These are phyloP conservation scores for Zymoseptoria tritici DNA, from an alignment of 2,329 filamentous ascomycete genomes.

Conservation along the genomic window DNA sequence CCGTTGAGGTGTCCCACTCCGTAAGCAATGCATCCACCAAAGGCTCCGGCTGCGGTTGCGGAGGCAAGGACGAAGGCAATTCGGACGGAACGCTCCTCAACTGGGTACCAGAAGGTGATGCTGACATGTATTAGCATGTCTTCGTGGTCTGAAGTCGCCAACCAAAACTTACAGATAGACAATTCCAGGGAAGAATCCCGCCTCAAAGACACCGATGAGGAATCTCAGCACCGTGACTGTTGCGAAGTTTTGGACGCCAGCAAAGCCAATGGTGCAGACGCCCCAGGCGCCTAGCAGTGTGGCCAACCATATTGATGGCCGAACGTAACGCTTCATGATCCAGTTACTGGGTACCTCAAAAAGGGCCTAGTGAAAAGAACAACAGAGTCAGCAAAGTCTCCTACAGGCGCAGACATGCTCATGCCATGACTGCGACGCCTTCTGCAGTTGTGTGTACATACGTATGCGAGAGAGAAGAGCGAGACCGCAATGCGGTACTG, in stretches of 20 bases:
- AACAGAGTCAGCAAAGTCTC: slow-evolving; percentile 24
- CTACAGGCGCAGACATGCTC: too few relatives aligned
- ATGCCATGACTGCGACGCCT: not conserved
- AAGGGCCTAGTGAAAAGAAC: slow-evolving; percentile 25
- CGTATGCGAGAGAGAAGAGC: slow-evolving; percentile 28
- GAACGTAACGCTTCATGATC: slow-evolving; percentile 33
- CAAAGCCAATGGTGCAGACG: slow-evolving; percentile 32
- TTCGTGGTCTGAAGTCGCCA: too few relatives aligned
- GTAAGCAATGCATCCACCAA: slow-evolving; percentile 50
- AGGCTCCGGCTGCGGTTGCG: slow-evolving; percentile 48
- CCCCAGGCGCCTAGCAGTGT: slow-evolving; percentile 35
- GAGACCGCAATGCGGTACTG: slow-evolving; percentile 46
- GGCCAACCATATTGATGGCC: slow-evolving; percentile 34
- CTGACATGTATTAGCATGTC: not conserved
- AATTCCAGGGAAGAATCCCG: slow-evolving; percentile 8
- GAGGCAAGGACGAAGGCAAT: slow-evolving; percentile 49
- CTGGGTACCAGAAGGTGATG: slow-evolving; percentile 47
- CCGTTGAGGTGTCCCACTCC: slow-evolving; percentile 53
- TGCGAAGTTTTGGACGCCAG: slow-evolving; percentile 29
- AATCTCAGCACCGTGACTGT: slow-evolving; percentile 31
- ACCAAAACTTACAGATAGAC: slow-evolving; percentile 1
- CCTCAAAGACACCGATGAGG: slow-evolving; percentile 34
- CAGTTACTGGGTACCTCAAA: slow-evolving; percentile 33
- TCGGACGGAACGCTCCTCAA: slow-evolving; percentile 50
- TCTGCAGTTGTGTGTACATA: too few relatives aligned